Conservation (phyloP, 192 early-diverging fungal species). For the Coemansia sp. region DNA sequence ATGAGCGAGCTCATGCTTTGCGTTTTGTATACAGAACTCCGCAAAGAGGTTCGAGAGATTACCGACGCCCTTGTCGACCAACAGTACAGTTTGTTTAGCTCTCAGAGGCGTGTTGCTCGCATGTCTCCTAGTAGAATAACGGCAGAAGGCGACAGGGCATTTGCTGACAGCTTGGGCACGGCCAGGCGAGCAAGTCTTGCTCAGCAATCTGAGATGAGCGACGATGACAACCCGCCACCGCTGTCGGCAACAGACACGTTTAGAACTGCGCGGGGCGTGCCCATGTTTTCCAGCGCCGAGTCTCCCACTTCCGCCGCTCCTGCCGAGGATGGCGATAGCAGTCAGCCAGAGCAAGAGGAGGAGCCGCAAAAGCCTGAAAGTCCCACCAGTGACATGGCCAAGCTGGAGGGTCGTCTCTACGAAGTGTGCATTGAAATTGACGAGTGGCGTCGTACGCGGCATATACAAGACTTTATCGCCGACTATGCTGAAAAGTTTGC, state of each 20-base stretch:
- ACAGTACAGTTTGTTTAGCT: slow-evolving; percentile 21
- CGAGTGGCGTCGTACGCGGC: slow-evolving; percentile 41
- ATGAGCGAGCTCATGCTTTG: slow-evolving; percentile 42
- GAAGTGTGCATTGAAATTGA: slow-evolving; percentile 36
- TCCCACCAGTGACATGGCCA: background rate
- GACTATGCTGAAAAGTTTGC: background rate
- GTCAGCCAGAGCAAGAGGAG: background rate
- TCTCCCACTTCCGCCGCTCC: background rate
- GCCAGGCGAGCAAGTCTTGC: background rate
- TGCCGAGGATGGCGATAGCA: background rate
- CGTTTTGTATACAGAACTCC: slow-evolving; percentile 36
- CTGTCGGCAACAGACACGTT: slow-evolving; percentile 28
- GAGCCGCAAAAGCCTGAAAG: background rate
- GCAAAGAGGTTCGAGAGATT: slow-evolving; percentile 32
- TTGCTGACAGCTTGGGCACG: background rate
- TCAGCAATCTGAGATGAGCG: background rate
- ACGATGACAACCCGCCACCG: slow-evolving; percentile 7
- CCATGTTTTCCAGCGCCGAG: slow-evolving; percentile 2
- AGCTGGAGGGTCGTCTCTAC: slow-evolving; percentile 20
- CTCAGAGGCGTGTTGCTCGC: background rate
- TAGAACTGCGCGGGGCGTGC: slow-evolving; percentile 28
- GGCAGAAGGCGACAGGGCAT: background rate
- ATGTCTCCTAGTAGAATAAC: slow-evolving; percentile 1
- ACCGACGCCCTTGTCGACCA: slow-evolving; percentile 25
- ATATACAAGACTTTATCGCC: slow-evolving; percentile 19